Evolutionary conservation across 495 filamentous ascomycete species (phyloP).

Genomic region (Pyrenopolyporus hunteri): DNA sequence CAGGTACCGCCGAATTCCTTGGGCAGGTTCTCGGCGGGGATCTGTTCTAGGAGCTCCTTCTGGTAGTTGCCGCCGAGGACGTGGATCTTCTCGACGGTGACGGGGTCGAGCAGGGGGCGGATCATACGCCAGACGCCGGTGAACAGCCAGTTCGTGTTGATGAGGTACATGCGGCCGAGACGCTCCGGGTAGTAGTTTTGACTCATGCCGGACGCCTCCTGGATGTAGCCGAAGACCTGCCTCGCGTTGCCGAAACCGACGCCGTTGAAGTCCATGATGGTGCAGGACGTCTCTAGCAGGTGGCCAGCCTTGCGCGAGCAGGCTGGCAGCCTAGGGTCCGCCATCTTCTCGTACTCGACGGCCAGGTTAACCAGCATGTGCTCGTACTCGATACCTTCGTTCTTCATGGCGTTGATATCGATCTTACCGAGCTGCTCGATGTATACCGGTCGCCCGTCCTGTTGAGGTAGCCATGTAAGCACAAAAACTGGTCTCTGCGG

Average conservation of each 20-base stretch:
- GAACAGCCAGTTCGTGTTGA: constrained; percentile 98
- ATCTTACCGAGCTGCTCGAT: constrained; percentile 96
- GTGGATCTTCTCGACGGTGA: constrained; percentile 95
- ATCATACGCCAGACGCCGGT: constrained; percentile 79
- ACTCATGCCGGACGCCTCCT: constrained; percentile 70
- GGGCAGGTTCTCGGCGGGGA: constrained; percentile 90
- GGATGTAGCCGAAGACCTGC: constrained; percentile 76
- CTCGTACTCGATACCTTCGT: constrained; percentile 85
- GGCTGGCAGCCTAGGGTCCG: constrained; percentile 90
- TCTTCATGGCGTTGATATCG: constrained; percentile 84
- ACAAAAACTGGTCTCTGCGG: not conserved
- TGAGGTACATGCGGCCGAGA: constrained; percentile 84
- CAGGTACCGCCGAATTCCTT: constrained; percentile 85
- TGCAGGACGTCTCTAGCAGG: constrained; percentile 96
- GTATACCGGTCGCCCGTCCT: constrained; percentile 97
- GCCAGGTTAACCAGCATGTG: constrained; percentile 97
- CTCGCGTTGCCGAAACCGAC: constrained; percentile 80
- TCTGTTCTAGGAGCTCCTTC: constrained; percentile 79
- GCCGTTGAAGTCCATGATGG: constrained; percentile 94
- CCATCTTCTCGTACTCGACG: constrained; percentile 93
- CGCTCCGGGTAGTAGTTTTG: constrained; percentile 99
- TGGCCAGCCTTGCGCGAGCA: constrained; percentile 91
- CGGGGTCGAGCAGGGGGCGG: constrained; percentile 92
- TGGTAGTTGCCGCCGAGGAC: constrained; percentile 83
- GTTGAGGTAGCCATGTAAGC: constrained; percentile 12